Evolutionary conservation across 345 rosid species (phyloP).

Genomic region (Diplotaxis tenuifolia): DNA sequence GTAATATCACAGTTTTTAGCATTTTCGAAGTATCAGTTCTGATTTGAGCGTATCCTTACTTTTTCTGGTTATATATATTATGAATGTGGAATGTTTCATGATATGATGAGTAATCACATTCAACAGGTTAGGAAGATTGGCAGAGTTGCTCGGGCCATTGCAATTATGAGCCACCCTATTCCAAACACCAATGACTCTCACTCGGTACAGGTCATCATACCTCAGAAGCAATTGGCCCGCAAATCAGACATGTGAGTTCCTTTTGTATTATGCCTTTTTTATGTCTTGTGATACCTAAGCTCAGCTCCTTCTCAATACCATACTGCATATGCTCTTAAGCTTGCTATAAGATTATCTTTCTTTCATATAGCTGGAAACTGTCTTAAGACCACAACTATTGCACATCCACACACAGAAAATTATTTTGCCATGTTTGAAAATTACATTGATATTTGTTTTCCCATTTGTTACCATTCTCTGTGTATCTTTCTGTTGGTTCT

Average conservation of each 20-base stretch:
- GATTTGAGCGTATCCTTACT: neutral
- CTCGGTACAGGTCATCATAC: conserved; percentile 87
- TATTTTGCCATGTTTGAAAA: neutral
- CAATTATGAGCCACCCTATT: conserved; percentile 94
- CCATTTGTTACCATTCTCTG: neutral
- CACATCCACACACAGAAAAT: neutral
- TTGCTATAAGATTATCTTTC: neutral
- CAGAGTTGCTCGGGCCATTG: conserved; percentile 90
- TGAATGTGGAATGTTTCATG: neutral
- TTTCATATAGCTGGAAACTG: neutral
- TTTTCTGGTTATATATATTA: neutral
- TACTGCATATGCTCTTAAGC: neutral
- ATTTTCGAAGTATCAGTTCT: neutral
- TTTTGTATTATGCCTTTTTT: neutral
- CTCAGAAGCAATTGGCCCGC: conserved; percentile 93
- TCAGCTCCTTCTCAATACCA: conserved; percentile 4
- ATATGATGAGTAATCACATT: conserved; percentile 15
- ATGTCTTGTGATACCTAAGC: neutral
- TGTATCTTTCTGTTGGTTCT: neutral
- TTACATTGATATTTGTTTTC: neutral
- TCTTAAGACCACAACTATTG: neutral
- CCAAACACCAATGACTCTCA: conserved; percentile 81
- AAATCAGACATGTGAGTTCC: conserved; percentile 76
- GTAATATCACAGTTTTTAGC: conserved; percentile 36
- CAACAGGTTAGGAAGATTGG: conserved; percentile 82